Evolutionary conservation across 345 rosid species (phyloP).

Genomic region (Citrus medica): DNA sequence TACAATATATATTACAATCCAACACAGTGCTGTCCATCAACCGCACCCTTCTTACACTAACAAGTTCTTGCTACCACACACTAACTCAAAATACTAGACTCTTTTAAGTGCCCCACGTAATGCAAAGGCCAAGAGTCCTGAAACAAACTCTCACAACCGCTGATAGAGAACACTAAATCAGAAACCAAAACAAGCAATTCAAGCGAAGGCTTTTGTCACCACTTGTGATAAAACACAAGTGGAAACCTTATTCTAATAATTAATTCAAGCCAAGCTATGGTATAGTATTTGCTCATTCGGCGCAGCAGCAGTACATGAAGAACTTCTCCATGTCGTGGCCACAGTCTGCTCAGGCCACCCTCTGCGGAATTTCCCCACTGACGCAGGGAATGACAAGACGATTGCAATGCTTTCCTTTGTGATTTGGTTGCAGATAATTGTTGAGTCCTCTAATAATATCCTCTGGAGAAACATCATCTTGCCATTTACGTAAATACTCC

Average conservation of each 20-base stretch:
- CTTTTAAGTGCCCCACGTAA: neutral
- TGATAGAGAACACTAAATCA: neutral
- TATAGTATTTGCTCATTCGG: constrained; percentile 14
- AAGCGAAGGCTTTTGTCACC: neutral
- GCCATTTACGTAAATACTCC: too few relatives aligned
- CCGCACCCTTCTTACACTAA: too few relatives aligned
- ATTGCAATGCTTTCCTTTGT: constrained; percentile 24
- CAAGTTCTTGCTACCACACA: neutral
- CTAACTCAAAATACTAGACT: neutral
- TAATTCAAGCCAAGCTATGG: neutral
- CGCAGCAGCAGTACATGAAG: constrained; percentile 37
- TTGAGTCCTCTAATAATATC: too few relatives aligned
- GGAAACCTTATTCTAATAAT: neutral
- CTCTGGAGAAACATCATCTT: too few relatives aligned
- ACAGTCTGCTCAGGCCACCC: constrained; percentile 32
- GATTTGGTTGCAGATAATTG: neutral
- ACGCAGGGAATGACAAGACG: constrained; percentile 26
- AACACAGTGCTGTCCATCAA: too few relatives aligned
- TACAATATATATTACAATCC: too few relatives aligned
- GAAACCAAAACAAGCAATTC: neutral
- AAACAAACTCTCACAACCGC: too few relatives aligned
- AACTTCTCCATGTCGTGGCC: constrained; percentile 35
- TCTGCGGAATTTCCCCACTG: constrained; percentile 22
- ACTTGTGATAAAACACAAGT: neutral
- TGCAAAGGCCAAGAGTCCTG: neutral